Percentiles rank a stretch among this genome's conserved stretches.
Evolutionary conservation across 75 land plant species (phyloP).

Genomic region (Pinus taeda): DNA sequence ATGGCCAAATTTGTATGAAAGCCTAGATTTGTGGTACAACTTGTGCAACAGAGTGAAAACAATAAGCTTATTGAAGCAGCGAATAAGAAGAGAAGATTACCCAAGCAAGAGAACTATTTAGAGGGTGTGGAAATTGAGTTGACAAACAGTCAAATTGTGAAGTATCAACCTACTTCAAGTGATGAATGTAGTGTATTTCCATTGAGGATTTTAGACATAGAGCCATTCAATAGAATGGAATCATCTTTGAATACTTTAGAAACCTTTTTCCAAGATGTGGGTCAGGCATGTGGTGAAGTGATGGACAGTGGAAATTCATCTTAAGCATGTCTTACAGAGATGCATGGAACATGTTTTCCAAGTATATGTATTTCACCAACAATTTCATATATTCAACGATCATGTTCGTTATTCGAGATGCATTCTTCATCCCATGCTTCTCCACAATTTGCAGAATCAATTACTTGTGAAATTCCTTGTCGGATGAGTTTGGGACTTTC

Average conservation of each 20-base stretch:
- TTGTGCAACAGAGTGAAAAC: conserved; percentile 35
- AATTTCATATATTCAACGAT: conserved; percentile 15
- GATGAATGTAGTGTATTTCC: conserved; percentile 11
- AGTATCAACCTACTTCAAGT: neutral
- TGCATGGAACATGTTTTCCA: neutral
- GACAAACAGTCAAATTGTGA: conserved; percentile 9
- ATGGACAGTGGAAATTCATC: conserved; percentile 12
- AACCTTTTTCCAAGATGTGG: conserved; percentile 25
- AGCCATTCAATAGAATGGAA: conserved; percentile 43
- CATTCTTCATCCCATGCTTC: conserved; percentile 13
- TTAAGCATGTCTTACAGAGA: conserved; percentile 12
- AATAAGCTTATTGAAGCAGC: conserved; percentile 13
- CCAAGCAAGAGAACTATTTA: conserved; percentile 17
- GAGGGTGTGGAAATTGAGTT: conserved; percentile 15
- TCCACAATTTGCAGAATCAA: conserved; percentile 28
- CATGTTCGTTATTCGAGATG: neutral
- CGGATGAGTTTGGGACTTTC: conserved; percentile 5
- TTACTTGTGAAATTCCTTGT: conserved; percentile 4
- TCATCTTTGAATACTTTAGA: conserved; percentile 43
- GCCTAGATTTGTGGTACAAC: conserved; percentile 37
- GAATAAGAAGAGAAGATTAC: conserved; percentile 47
- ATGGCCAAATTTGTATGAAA: conserved; percentile 37
- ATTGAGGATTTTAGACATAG: conserved; percentile 6
- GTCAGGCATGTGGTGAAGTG: conserved; percentile 25
- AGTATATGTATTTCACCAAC: conserved; percentile 5